Conservation (phyloP, 768 basidiomycete species). For the Mycena crocata region DNA sequence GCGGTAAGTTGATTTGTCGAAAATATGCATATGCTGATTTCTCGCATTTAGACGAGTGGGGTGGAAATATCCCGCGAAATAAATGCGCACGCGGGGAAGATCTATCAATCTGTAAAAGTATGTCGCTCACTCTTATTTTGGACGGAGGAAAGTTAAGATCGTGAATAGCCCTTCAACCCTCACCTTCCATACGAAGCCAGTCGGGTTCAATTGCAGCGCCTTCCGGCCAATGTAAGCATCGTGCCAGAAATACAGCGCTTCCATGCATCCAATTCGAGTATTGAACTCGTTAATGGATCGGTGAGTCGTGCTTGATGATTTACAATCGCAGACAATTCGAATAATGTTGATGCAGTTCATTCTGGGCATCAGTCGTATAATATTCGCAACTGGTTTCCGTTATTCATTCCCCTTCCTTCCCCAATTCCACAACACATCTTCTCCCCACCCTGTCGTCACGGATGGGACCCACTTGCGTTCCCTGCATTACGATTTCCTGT, state of each 20-base stretch:
- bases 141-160: background rate
- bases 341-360: constrained; percentile 32
- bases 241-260: constrained; percentile 45
- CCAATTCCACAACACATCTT: constrained; percentile 39
- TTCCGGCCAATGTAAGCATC: constrained; percentile 39
- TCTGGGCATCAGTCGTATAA: constrained; percentile 40
- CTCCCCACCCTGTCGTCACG: constrained; percentile 38
- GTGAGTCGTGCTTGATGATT: constrained; percentile 24
- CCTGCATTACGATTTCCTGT: constrained; percentile 44
- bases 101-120: constrained; percentile 36
- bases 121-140: background rate
- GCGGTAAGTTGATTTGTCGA: constrained; percentile 31
- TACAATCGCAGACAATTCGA: background rate
- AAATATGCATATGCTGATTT: background rate
- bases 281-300: constrained; percentile 44
- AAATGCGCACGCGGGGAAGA: constrained; percentile 33
- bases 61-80: constrained; percentile 43
- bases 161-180: constrained; percentile 27
- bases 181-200: constrained; percentile 25
- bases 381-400: constrained; percentile 47
- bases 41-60: constrained; percentile 26
- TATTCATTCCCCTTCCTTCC: constrained; percentile 48
- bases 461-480: constrained; percentile 43
- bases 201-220: constrained; percentile 28
- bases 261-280: constrained; percentile 33